phyloP scores from a whole-genome alignment of 2,329 filamentous ascomycete species.

The Geosmithia morbida region DNA sequence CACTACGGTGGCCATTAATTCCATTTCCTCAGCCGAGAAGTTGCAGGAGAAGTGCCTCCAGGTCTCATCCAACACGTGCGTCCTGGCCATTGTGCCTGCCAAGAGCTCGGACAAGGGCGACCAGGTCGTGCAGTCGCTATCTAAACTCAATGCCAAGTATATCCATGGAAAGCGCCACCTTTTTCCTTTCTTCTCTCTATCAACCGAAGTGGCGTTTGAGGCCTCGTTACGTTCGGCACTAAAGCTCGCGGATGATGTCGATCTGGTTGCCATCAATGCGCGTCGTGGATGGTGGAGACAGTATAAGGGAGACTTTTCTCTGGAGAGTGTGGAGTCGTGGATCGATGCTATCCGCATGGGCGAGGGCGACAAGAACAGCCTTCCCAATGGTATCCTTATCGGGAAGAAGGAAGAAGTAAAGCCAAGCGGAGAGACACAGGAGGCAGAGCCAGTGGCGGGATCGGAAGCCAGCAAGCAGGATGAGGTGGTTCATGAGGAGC shows the following conservation, averaged over 20 bases:
- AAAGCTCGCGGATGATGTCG: slow-evolving; percentile 43
- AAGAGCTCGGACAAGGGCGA: slow-evolving; percentile 34
- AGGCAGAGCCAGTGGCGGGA: slow-evolving; percentile 12
- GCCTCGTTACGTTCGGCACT: slow-evolving; percentile 35
- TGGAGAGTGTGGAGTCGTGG: slow-evolving; percentile 62
- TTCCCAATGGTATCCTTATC: slow-evolving; percentile 47
- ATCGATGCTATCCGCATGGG: slow-evolving; percentile 84
- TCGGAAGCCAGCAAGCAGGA: slow-evolving; percentile 10
- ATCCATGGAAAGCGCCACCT: slow-evolving; percentile 48
- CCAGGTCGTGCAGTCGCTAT: slow-evolving; percentile 47
- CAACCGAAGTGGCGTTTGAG: slow-evolving; percentile 26
- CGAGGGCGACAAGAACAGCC: slow-evolving; percentile 65
- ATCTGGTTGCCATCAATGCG: slow-evolving; percentile 71
- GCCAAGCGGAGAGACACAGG: slow-evolving; percentile 5
- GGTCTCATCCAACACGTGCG: slow-evolving; percentile 65
- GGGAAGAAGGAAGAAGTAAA: slow-evolving; percentile 12
- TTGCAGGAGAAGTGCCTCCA: slow-evolving; percentile 61
- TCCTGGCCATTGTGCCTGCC: slow-evolving; percentile 57
- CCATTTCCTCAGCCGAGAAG: slow-evolving; percentile 47
- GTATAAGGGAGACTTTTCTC: slow-evolving; percentile 48
- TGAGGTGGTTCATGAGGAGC: slow-evolving; percentile 6
- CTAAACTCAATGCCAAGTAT: slow-evolving; percentile 66
- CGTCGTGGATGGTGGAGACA: slow-evolving; percentile 77
- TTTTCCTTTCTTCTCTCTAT: slow-evolving; percentile 74
- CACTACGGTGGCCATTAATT: slow-evolving; percentile 44